A percentile compares a stretch with the other conserved stretches of the same genome.
These are phyloP conservation scores for Lachancea sp. DNA, from an alignment of 805 yeast species.

Conservation along the genomic window DNA sequence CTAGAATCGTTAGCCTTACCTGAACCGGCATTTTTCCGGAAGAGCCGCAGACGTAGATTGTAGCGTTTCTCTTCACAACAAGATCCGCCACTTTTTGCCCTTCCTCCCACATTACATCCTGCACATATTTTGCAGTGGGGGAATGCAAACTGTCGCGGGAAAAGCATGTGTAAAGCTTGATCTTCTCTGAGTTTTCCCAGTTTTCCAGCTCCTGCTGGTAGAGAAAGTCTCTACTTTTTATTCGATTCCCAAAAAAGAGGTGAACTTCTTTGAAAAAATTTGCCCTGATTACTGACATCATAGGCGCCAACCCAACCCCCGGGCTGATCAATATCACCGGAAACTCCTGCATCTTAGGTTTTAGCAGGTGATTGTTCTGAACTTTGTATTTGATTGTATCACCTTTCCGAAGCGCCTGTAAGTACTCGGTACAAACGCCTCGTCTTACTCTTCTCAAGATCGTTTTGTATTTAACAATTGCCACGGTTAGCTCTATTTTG, in stretches of 20 bases:
- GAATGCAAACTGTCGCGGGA: conserved; percentile 41
- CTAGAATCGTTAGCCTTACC: conserved; percentile 72
- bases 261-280: conserved; percentile 30
- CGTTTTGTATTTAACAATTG: conserved; percentile 82
- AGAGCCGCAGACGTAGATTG: conserved; percentile 82
- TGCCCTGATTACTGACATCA: conserved; percentile 59
- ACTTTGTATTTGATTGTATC: conserved; percentile 49
- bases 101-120: conserved; percentile 56
- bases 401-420: conserved; percentile 44
- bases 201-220: conserved; percentile 51
- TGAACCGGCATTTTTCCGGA: conserved; percentile 91
- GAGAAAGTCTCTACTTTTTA: conserved; percentile 56
- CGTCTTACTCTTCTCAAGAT: conserved; percentile 64
- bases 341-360: conserved; percentile 28
- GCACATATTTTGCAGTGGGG: conserved; percentile 61
- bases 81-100: conserved; percentile 45
- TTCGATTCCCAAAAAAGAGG: conserved; percentile 73
- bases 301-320: conserved; percentile 96
- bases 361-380: conserved; percentile 39
- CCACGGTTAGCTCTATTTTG: conserved; percentile 63
- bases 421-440: conserved; percentile 80
- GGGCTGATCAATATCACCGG: conserved; percentile 78
- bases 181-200: conserved; percentile 30
- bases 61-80: conserved; percentile 49
- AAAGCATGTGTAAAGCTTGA: conserved; percentile 41